Percentiles rank a stretch among this genome's conserved stretches.
phyloP scores from a whole-genome alignment of 768 basidiomycete genomes.

The Lactarius sp. region DNA sequence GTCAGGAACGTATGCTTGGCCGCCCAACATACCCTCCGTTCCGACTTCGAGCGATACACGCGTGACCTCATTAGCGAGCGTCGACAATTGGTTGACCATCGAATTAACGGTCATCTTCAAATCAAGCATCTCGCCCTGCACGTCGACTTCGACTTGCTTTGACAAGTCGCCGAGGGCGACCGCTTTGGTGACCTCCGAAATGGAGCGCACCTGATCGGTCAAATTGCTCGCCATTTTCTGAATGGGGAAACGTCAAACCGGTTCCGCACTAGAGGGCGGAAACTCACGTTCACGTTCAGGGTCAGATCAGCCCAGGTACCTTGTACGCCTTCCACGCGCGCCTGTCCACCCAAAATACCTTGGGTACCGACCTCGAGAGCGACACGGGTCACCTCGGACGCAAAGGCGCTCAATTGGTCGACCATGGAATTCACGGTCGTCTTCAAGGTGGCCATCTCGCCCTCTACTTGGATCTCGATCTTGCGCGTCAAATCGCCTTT shows the following conservation, averaged over 20 bases:
- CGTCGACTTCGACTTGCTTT: slow-evolving; percentile 85
- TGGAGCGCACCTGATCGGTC: slow-evolving; percentile 85
- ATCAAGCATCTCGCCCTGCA: slow-evolving; percentile 91
- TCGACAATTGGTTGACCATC: slow-evolving; percentile 70
- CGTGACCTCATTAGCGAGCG: slow-evolving; percentile 79
- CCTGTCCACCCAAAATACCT: slow-evolving; percentile 84
- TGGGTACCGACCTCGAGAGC: slow-evolving; percentile 85
- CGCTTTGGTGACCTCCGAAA: slow-evolving; percentile 78
- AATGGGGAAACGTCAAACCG: not conserved
- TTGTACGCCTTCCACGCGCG: slow-evolving; percentile 79
- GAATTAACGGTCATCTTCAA: slow-evolving; percentile 75
- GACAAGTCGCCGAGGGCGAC: slow-evolving; percentile 80
- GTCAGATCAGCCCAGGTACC: slow-evolving; percentile 91
- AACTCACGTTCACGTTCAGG: slow-evolving; percentile 72
- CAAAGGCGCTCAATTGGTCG: slow-evolving; percentile 77
- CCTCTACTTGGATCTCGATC: slow-evolving; percentile 81
- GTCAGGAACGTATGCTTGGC: slow-evolving; percentile 87
- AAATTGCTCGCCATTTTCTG: slow-evolving; percentile 86
- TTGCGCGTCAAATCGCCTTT: slow-evolving; percentile 84
- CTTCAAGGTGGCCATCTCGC: slow-evolving; percentile 80
- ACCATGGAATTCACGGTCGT: slow-evolving; percentile 88
- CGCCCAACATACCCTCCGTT: slow-evolving; percentile 88
- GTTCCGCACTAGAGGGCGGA: not conserved
- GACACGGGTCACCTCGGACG: slow-evolving; percentile 74
- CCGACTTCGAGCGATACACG: slow-evolving; percentile 90